Evolutionary conservation across 768 basidiomycete species (phyloP).

Genomic region (Amanita jacksonii): DNA sequence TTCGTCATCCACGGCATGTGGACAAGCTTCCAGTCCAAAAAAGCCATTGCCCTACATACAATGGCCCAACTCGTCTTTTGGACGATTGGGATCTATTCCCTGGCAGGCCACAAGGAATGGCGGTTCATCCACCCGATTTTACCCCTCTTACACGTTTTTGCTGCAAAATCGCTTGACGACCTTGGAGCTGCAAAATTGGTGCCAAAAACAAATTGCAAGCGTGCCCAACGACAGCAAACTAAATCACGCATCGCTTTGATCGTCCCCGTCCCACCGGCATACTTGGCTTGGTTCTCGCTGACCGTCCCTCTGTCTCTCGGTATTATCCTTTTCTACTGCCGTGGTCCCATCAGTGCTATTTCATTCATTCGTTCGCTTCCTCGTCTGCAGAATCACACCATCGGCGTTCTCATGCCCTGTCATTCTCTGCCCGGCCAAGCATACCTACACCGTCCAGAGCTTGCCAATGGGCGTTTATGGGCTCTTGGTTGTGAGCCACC

Average conservation of each 20-base stretch:
- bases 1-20: conserved; percentile 59
- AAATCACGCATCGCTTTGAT: conserved; percentile 1
- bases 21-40: conserved; percentile 19
- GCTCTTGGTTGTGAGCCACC: conserved; percentile 92
- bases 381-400: conserved; percentile 24
- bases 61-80: conserved; percentile 47
- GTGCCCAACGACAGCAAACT: conserved; percentile 1
- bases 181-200: too few relatives aligned
- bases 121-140: conserved; percentile 89
- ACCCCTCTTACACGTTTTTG: conserved; percentile 74
- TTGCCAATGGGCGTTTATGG: conserved; percentile 62
- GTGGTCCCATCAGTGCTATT: conserved; percentile 71
- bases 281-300: conserved; percentile 38
- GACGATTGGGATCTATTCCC: conserved; percentile 63
- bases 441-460: conserved; percentile 65
- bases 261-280: conserved; percentile 24
- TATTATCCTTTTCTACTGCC: conserved; percentile 64
- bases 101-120: conserved; percentile 95
- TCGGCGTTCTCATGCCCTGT: conserved; percentile 92
- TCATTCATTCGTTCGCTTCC: conserved; percentile 53
- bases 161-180: conserved; percentile 60
- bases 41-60: conserved; percentile 24
- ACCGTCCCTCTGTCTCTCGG: conserved; percentile 59
- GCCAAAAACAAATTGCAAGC: conserved; percentile 12
- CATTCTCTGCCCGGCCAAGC: conserved; percentile 94